These are phyloP conservation scores for Aspergillus neoniger DNA, from an alignment of 2,329 filamentous ascomycete species.

Conservation along the genomic window DNA sequence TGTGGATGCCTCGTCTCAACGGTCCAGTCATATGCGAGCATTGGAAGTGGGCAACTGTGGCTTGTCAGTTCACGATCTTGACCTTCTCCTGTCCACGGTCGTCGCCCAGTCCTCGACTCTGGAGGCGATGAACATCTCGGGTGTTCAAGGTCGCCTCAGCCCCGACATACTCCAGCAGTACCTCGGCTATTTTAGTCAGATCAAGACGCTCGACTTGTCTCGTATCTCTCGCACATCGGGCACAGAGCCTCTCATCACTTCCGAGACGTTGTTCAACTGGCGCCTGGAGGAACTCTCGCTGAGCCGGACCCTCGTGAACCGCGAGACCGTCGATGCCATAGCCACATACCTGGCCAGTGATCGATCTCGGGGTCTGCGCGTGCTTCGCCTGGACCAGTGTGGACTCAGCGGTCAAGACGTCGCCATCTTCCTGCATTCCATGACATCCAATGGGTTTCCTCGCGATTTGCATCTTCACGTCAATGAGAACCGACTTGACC, in stretches of 20 bases:
- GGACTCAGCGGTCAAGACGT: slow-evolving; percentile 66
- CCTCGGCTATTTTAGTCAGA: slow-evolving; percentile 66
- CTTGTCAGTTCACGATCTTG: slow-evolving; percentile 51
- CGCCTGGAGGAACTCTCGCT: slow-evolving; percentile 65
- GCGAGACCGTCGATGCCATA: slow-evolving; percentile 65
- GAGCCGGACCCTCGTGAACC: slow-evolving; percentile 64
- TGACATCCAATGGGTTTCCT: slow-evolving; percentile 54
- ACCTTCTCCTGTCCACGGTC: slow-evolving; percentile 65
- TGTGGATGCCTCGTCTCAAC: slow-evolving; percentile 68
- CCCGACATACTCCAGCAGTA: slow-evolving; percentile 66
- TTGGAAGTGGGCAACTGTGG: slow-evolving; percentile 67
- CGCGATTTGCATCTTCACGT: slow-evolving; percentile 67
- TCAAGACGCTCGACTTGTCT: slow-evolving; percentile 67
- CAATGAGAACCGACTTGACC: slow-evolving; percentile 59
- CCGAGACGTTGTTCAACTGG: slow-evolving; percentile 68
- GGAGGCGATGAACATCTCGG: slow-evolving; percentile 67
- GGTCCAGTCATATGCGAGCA: slow-evolving; percentile 65
- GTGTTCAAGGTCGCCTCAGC: slow-evolving; percentile 65
- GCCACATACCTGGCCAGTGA: slow-evolving; percentile 64
- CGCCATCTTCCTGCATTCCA: slow-evolving; percentile 64
- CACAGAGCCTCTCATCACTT: slow-evolving; percentile 63
- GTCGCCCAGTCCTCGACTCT: slow-evolving; percentile 66
- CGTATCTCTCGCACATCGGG: slow-evolving; percentile 65
- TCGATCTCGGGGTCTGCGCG: slow-evolving; percentile 61
- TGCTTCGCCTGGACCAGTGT: slow-evolving; percentile 67